Evolutionary conservation across 2,329 filamentous ascomycete genomes (phyloP).

Genomic region (Reticulascus tulasneorum): DNA sequence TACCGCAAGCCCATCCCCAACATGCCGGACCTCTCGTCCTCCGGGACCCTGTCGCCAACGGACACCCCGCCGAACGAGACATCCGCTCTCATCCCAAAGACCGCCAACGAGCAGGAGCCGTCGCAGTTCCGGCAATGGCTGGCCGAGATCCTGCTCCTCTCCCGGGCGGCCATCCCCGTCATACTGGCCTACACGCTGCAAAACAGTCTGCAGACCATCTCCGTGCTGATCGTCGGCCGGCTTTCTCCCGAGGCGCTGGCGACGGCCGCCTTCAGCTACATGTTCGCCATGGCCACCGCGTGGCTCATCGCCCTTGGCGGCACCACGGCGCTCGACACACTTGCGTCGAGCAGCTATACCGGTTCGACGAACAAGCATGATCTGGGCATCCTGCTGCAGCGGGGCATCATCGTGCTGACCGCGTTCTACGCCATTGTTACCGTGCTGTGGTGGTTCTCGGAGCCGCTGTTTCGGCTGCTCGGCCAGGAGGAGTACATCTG

Average conservation of each 20-base stretch:
- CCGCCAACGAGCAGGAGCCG: constrained; percentile 3
- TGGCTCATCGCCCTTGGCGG: constrained; percentile 85
- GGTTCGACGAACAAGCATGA: constrained; percentile 75
- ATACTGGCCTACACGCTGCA: constrained; percentile 83
- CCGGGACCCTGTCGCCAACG: constrained; percentile 2
- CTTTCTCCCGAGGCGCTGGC: constrained; percentile 76
- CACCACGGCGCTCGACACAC: constrained; percentile 79
- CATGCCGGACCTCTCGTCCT: constrained; percentile 6
- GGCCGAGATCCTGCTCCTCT: constrained; percentile 62
- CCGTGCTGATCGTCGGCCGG: constrained; percentile 76
- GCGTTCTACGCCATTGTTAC: constrained; percentile 70
- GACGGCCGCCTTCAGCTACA: constrained; percentile 82
- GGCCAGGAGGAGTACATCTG: constrained; percentile 79
- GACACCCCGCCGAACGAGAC: constrained; percentile 8
- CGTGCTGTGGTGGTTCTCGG: constrained; percentile 70
- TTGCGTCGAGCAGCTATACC: constrained; percentile 79
- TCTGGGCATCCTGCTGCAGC: constrained; percentile 73
- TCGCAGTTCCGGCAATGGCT: constrained; percentile 9
- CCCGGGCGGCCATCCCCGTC: constrained; percentile 69
- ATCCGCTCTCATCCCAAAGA: constrained; percentile 13
- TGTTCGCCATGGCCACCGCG: constrained; percentile 87
- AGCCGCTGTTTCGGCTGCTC: constrained; percentile 67
- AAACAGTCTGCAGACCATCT: constrained; percentile 79
- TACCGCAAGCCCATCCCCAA: constrained; percentile 1
- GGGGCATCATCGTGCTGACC: constrained; percentile 68